Percentiles rank a stretch among this genome's conserved stretches.
Evolutionary conservation across 2,329 filamentous ascomycete species (phyloP).

Genomic region (Colletotrichum sublineola): DNA sequence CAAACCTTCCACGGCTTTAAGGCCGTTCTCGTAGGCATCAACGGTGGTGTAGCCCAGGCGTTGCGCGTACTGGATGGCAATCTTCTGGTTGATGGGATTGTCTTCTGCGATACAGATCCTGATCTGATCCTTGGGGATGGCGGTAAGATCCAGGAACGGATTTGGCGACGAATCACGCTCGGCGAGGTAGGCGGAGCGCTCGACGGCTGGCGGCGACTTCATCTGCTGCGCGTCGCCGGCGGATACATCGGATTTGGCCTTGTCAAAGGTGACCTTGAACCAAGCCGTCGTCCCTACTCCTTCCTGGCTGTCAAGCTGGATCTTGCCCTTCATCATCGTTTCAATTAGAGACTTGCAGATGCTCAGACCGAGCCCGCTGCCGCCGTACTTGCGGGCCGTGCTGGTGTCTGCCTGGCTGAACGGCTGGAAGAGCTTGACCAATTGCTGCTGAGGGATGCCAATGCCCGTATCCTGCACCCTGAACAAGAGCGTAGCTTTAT

Average conservation of each 20-base stretch:
- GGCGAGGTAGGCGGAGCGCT: slow-evolving; percentile 50
- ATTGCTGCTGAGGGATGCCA: slow-evolving; percentile 85
- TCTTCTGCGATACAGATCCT: slow-evolving; percentile 95
- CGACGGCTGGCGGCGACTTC: slow-evolving; percentile 53
- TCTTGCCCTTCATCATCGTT: slow-evolving; percentile 89
- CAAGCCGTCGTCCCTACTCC: slow-evolving; percentile 78
- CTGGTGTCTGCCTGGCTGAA: slow-evolving; percentile 95
- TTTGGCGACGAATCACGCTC: slow-evolving; percentile 57
- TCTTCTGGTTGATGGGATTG: slow-evolving; percentile 94
- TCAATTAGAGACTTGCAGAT: slow-evolving; percentile 97
- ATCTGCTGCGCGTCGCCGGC: slow-evolving; percentile 66
- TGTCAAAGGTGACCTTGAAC: slow-evolving; percentile 89
- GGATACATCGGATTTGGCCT: slow-evolving; percentile 74
- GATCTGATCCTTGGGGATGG: slow-evolving; percentile 81
- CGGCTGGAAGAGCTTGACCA: slow-evolving; percentile 89
- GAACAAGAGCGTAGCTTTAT: slow-evolving; percentile 82
- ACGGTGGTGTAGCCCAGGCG: slow-evolving; percentile 85
- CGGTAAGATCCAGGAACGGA: slow-evolving; percentile 75
- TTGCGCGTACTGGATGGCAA: slow-evolving; percentile 90
- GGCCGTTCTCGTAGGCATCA: slow-evolving; percentile 90
- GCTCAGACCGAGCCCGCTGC: slow-evolving; percentile 89
- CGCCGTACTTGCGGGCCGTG: slow-evolving; percentile 90
- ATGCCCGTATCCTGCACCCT: slow-evolving; percentile 93
- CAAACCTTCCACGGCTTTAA: slow-evolving; percentile 89
- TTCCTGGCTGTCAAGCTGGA: slow-evolving; percentile 83